Evolutionary conservation across 2,329 filamentous ascomycete genomes (phyloP), one percentile per base, ranked within the genome.

Genomic region (Colletotrichum acutatum): DNA sequence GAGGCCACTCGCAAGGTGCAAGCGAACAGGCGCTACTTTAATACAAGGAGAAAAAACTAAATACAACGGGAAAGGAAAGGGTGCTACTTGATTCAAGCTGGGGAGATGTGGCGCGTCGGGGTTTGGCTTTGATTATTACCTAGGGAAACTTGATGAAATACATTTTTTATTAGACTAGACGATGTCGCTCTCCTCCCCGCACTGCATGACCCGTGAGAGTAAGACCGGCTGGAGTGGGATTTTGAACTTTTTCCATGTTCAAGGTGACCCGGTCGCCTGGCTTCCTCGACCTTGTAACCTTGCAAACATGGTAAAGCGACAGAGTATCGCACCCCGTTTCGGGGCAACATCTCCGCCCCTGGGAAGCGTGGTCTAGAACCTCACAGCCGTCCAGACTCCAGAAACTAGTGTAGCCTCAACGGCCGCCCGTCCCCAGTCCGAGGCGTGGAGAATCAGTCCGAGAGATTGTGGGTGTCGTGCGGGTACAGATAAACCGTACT

Each of bases 101-200:
- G 52, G 16, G 49, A 70, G 8, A 60, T 22, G 42, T 49, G 70
- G 70, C 70, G 70, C 56, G 70, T 56, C 60, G 60, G 70, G 66
- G 66, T 65, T 72, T 37, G 59, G 59, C 53, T 57, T 70, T 56
- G 61, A 65, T 72, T 70, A 72, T 72, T 70, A 72, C 66, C 70
- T 72, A 72, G 66, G 66, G 62, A 56, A 56, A 60, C 60, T 61
- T 61, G 34, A 66, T 24, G 52, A 65, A 63, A 69, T 61, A 49
- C 46, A 72, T 70, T 65, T 65, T 68, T n/a, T 53, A 26, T 72
- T 37, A 63, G 52, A 63, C 65, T 30, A 63, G 12, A 9, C 9
- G 42, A 49, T 11, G n/a, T n/a, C 8, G 19, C 42, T 49, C 3
- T 7, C 9, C 37, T 42, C 42, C 19, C 42, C 19, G 19, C 19